Conservation (phyloP, 164 flowering plant species). For the Nelumbo lutea region DNA sequence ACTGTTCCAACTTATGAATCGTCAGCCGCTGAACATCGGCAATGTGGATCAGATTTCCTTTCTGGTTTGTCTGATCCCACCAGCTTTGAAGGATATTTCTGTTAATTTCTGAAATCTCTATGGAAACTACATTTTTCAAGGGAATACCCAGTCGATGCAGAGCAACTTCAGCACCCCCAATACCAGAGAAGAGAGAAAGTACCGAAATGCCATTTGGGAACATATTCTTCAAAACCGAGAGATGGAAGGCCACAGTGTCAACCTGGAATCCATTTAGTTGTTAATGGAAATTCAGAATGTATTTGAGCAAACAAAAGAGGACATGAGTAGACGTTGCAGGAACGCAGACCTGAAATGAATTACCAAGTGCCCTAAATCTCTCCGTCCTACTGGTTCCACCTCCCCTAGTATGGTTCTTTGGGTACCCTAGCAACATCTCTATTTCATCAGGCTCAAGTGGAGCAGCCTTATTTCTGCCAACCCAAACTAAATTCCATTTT, state of each 20-base stretch:
- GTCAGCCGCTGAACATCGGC: constrained; percentile 25
- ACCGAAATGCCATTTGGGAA: constrained; percentile 31
- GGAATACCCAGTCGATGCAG: constrained; percentile 23
- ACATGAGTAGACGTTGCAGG: background rate
- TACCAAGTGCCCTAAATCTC: constrained; percentile 27
- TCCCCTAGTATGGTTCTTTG: constrained; percentile 33
- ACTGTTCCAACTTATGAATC: constrained; percentile 13
- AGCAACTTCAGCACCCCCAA: constrained; percentile 41
- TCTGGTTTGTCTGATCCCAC: constrained; percentile 40
- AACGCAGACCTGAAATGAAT: constrained; percentile 32
- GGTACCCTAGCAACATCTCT: constrained; percentile 34
- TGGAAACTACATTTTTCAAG: constrained; percentile 25
- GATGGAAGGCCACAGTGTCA: constrained; percentile 39
- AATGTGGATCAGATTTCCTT: constrained; percentile 22
- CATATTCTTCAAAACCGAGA: constrained; percentile 29
- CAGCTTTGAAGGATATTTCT: constrained; percentile 19
- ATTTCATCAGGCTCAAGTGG: constrained; percentile 32
- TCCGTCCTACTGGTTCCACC: constrained; percentile 30
- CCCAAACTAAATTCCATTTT: constrained; percentile 97
- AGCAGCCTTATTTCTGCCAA: constrained; percentile 62
- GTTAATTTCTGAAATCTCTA: constrained; percentile 18
- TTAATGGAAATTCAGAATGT: background rate
- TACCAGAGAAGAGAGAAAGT: constrained; percentile 39
- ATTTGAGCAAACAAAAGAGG: background rate
- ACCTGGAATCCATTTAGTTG: constrained; percentile 14